A percentile compares a stretch with the other conserved stretches of the same genome.
These are phyloP conservation scores for Exserohilum turcica DNA, from an alignment of 2,329 filamentous ascomycete genomes.

Conservation along the genomic window DNA sequence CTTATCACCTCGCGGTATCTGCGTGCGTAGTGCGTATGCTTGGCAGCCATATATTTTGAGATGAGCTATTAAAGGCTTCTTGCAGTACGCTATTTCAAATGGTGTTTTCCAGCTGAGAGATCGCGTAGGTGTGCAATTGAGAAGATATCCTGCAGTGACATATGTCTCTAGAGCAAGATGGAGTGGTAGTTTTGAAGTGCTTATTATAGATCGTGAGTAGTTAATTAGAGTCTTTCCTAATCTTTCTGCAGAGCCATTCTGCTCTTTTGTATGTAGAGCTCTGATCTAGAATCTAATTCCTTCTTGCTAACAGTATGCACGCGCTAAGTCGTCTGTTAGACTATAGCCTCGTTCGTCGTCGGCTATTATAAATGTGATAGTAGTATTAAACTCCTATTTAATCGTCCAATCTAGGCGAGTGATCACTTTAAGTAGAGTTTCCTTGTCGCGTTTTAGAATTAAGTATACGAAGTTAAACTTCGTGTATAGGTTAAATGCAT, in stretches of 20 bases:
- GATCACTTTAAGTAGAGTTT: constrained; percentile 9
- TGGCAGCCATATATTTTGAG: constrained; percentile 12
- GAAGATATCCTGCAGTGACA: constrained; percentile 15
- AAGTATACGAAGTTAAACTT: constrained; percentile 4
- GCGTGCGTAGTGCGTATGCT: constrained; percentile 13
- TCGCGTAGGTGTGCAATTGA: constrained; percentile 19
- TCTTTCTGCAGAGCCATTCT: constrained; percentile 18
- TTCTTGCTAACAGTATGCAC: constrained; percentile 1
- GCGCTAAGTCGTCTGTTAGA: not conserved
- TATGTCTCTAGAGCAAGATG: constrained; percentile 13
- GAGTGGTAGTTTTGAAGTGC: constrained; percentile 7
- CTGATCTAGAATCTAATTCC: constrained; percentile 5
- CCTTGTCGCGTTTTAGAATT: constrained; percentile 6
- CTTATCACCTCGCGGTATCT: constrained; percentile 15
- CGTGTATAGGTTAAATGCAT: constrained; percentile 1
- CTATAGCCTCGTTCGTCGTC: constrained; percentile 11
- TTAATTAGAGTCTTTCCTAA: constrained; percentile 15
- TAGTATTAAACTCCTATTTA: constrained; percentile 14
- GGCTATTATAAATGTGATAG: constrained; percentile 13
- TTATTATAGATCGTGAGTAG: constrained; percentile 6
- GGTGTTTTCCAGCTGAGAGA: constrained; percentile 21
- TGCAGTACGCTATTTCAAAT: constrained; percentile 15
- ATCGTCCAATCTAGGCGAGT: constrained; percentile 48
- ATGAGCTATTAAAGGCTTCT: constrained; percentile 17
- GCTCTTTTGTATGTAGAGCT: constrained; percentile 8